Evolutionary conservation across 352 stramenopile genomes (phyloP).

Genomic region (Phytophthora quininea): DNA sequence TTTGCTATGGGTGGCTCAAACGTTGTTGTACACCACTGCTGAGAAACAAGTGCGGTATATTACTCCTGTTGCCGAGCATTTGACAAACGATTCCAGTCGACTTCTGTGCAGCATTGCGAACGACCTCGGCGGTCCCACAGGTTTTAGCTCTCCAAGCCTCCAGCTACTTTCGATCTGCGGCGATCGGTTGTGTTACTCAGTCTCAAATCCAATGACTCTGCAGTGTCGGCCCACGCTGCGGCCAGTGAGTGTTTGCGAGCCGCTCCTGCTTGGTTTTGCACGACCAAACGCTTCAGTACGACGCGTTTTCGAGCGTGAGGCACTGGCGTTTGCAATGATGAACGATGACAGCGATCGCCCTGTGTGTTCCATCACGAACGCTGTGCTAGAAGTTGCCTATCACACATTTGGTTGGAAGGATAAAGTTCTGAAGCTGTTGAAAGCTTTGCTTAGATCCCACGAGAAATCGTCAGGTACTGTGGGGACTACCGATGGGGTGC

Average conservation of each 20-base stretch:
- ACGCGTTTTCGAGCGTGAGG: conserved; percentile 68
- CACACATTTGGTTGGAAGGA: conserved; percentile 67
- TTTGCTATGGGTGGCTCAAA: conserved; percentile 74
- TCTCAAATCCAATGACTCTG: conserved; percentile 47
- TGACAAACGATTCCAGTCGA: conserved; percentile 12
- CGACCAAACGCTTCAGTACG: conserved; percentile 40
- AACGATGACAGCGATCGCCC: conserved; percentile 44
- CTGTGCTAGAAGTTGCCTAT: conserved; percentile 49
- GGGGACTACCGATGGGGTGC: conserved; percentile 14
- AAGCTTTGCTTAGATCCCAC: conserved; percentile 35
- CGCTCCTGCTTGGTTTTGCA: conserved; percentile 55
- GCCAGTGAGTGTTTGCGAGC: conserved; percentile 56
- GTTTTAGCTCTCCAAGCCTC: conserved; percentile 24
- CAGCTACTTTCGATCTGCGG: conserved; percentile 55
- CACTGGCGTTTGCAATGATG: conserved; percentile 56
- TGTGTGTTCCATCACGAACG: conserved; percentile 52
- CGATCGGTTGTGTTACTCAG: conserved; percentile 60
- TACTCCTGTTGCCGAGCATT: conserved; percentile 37
- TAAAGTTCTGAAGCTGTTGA: conserved; percentile 50
- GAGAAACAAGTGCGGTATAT: conserved; percentile 59
- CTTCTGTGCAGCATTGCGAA: conserved; percentile 36
- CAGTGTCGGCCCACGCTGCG: conserved; percentile 46
- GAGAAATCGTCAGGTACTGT: conserved; percentile 16
- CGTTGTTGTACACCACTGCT: conserved; percentile 62
- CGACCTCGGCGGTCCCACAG: conserved; percentile 13